Conservation (phyloP, 805 yeast genomes). For the Candida nanaspora region DNA sequence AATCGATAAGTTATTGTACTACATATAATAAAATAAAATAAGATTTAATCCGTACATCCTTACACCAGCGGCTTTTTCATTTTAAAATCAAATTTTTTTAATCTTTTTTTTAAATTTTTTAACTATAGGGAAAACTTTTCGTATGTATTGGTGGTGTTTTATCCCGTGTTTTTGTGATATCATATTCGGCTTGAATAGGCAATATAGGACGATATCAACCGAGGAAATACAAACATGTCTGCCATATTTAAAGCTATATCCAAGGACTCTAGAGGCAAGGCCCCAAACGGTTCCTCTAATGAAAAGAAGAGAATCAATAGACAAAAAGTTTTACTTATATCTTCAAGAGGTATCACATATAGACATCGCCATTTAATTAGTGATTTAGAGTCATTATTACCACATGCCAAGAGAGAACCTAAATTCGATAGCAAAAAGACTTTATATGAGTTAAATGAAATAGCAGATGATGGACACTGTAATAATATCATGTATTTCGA, state of each 20-base stretch:
- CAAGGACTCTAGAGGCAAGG: constrained; percentile 27
- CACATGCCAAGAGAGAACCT: constrained; percentile 95
- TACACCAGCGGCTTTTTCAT: neutral
- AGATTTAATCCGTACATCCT: neutral
- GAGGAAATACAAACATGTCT: constrained; percentile 46
- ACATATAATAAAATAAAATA: no score
- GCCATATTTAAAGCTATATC: constrained; percentile 62
- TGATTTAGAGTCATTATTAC: constrained; percentile 72
- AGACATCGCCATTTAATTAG: constrained; percentile 92
- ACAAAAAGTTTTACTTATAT: constrained; percentile 81
- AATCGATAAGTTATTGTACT: no score
- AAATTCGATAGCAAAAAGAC: constrained; percentile 91
- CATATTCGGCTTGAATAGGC: no score
- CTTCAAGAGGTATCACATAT: constrained; percentile 91
- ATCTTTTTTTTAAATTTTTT: no score
- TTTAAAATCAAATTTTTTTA: neutral
- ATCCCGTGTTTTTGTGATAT: no score
- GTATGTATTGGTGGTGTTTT: no score
- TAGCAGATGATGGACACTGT: constrained; percentile 95
- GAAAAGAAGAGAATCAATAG: constrained; percentile 63
- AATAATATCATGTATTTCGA: constrained; percentile 92
- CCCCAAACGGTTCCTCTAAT: constrained; percentile 23
- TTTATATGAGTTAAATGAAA: constrained; percentile 82
- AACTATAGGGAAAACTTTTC: no score
- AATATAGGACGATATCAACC: no score